Evolutionary conservation across 2,329 filamentous ascomycete genomes (phyloP).

Genomic region (Pseudogymnoascus sp.): DNA sequence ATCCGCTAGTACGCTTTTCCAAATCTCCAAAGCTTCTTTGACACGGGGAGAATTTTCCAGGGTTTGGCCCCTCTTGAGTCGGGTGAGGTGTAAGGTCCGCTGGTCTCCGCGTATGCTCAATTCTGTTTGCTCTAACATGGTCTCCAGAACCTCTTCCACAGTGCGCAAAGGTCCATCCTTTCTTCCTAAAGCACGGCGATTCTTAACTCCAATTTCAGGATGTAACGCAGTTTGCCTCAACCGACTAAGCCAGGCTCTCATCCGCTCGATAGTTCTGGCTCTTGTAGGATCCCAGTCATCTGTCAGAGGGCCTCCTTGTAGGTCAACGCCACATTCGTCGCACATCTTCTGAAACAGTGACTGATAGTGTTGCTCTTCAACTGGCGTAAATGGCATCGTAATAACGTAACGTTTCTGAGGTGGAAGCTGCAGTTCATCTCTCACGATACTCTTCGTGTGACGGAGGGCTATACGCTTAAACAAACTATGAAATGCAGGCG

Average conservation of each 20-base stretch:
- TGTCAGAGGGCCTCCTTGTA: slow-evolving; percentile 51
- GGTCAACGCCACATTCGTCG: slow-evolving; percentile 55
- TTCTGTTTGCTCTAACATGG: slow-evolving; percentile 86
- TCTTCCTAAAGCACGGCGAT: slow-evolving; percentile 54
- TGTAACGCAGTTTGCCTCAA: slow-evolving; percentile 79
- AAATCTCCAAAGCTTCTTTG: slow-evolving; percentile 60
- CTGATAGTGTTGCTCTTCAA: slow-evolving; percentile 85
- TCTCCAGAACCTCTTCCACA: slow-evolving; percentile 75
- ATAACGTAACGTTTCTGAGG: slow-evolving; percentile 80
- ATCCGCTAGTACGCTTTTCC: slow-evolving; percentile 49
- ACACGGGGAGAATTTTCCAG: slow-evolving; percentile 65
- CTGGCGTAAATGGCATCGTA: slow-evolving; percentile 77
- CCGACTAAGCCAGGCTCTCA: slow-evolving; percentile 71
- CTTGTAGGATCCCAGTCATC: slow-evolving; percentile 51
- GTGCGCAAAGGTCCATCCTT: slow-evolving; percentile 64
- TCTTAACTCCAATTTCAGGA: slow-evolving; percentile 66
- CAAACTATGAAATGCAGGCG: slow-evolving; percentile 55
- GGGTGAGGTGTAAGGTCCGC: slow-evolving; percentile 54
- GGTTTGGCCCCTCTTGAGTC: slow-evolving; percentile 73
- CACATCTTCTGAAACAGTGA: slow-evolving; percentile 69
- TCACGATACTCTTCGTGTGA: slow-evolving; percentile 75
- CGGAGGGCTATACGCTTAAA: slow-evolving; percentile 68
- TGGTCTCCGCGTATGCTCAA: slow-evolving; percentile 57
- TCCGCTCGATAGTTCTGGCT: slow-evolving; percentile 47
- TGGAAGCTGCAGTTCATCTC: slow-evolving; percentile 70